Evolutionary conservation across 345 rosid genomes (phyloP).

Genomic region (Ricinus communis): DNA sequence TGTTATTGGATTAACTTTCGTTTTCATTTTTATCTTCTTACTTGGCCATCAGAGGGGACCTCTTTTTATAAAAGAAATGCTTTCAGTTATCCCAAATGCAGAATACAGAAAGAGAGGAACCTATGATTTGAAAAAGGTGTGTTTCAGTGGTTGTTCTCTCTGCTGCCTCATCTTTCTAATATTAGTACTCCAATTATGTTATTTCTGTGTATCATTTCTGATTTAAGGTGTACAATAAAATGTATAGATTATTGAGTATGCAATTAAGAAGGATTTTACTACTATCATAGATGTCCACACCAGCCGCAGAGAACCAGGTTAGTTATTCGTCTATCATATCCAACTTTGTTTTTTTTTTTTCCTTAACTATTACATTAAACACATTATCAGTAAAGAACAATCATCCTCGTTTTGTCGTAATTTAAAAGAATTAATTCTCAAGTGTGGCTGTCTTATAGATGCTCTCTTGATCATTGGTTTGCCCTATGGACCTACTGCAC

Average conservation of each 20-base stretch:
- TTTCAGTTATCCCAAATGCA: slow-evolving; percentile 81
- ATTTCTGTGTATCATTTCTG: neutral
- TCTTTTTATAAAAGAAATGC: slow-evolving; percentile 70
- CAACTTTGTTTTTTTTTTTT: neutral
- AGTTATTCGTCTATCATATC: slow-evolving; percentile 18
- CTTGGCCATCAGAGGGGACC: slow-evolving; percentile 71
- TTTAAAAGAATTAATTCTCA: neutral
- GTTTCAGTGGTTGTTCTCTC: neutral
- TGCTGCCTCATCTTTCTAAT: neutral
- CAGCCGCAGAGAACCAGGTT: slow-evolving; percentile 90
- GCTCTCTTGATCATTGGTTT: slow-evolving; percentile 76
- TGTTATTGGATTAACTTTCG: slow-evolving; percentile 11
- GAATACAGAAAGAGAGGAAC: slow-evolving; percentile 82
- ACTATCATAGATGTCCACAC: slow-evolving; percentile 83
- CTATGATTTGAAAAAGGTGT: slow-evolving; percentile 86
- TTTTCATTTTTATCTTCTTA: slow-evolving; percentile 5
- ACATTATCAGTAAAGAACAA: neutral
- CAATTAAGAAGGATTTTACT: slow-evolving; percentile 71
- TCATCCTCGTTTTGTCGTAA: neutral
- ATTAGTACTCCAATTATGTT: neutral
- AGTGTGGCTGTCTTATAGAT: slow-evolving; percentile 41
- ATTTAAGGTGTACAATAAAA: neutral
- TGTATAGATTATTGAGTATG: slow-evolving; percentile 82
- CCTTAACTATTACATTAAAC: neutral
- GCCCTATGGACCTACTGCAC: slow-evolving; percentile 96